phyloP scores from a whole-genome alignment of 345 rosid genomes.

The Geranium brycei region DNA sequence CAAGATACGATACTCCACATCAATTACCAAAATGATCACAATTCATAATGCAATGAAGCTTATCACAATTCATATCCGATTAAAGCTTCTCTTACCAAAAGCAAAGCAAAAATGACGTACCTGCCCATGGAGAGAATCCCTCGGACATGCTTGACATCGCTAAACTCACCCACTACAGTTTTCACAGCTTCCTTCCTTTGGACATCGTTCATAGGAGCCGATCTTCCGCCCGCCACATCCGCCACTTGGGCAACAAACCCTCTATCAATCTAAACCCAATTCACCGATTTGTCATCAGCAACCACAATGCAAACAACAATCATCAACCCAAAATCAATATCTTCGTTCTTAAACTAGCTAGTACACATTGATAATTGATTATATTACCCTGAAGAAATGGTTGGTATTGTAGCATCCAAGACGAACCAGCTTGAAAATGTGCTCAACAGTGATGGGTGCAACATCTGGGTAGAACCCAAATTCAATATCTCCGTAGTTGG shows the following conservation, averaged over 20 bases:
- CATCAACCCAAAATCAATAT: neutral
- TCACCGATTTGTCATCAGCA: neutral
- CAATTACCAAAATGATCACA: neutral
- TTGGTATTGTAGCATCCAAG: conserved; percentile 84
- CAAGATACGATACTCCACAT: neutral
- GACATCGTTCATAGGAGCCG: conserved; percentile 79
- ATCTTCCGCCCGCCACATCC: conserved; percentile 64
- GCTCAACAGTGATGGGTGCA: conserved; percentile 87
- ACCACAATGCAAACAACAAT: neutral
- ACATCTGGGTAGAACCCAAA: conserved; percentile 77
- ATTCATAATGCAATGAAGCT: neutral
- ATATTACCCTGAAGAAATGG: conserved; percentile 78
- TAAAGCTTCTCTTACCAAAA: neutral
- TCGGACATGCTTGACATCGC: conserved; percentile 81
- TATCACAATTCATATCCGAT: neutral
- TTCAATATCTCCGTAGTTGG: conserved; percentile 75
- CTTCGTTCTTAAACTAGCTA: neutral
- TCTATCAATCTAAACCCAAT: conserved; percentile 54
- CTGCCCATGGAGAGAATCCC: conserved; percentile 89
- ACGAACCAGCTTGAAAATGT: conserved; percentile 87
- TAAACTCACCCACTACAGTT: conserved; percentile 73
- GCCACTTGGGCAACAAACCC: conserved; percentile 99
- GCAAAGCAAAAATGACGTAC: conserved; percentile 12
- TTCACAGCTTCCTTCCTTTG: conserved; percentile 66
- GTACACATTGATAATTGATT: too few relatives aligned